Percentiles rank a stretch among this genome's conserved stretches.
Evolutionary conservation across 495 filamentous ascomycete species (phyloP).

Genomic region (Tetracladium setigerum): DNA sequence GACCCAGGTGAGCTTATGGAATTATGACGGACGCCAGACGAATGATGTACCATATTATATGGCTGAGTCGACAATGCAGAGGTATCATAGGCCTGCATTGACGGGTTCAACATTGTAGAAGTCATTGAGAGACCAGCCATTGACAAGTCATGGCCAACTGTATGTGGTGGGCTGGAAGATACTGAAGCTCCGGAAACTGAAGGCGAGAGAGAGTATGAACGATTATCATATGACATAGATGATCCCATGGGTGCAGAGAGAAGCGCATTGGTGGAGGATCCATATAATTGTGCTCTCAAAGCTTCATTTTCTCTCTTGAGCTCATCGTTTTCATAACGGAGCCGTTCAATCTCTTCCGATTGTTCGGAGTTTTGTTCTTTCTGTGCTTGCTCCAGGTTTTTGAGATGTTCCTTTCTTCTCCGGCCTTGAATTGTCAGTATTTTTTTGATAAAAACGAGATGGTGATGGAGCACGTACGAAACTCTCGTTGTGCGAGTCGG

Average conservation of each 20-base stretch:
- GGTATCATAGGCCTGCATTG: conserved; percentile 1
- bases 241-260: neutral
- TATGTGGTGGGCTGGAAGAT: neutral
- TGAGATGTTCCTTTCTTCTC: conserved; percentile 31
- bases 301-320: conserved; percentile 27
- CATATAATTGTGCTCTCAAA: conserved; percentile 22
- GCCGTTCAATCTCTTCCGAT: conserved; percentile 28
- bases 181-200: neutral
- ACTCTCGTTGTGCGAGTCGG: conserved; percentile 11
- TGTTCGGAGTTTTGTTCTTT: conserved; percentile 27
- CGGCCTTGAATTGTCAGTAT: conserved; percentile 11
- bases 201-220: conserved; percentile 2
- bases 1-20: conserved; percentile 2
- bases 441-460: neutral
- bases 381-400: conserved; percentile 28
- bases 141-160: neutral
- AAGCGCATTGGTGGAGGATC: conserved; percentile 2
- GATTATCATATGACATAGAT: neutral
- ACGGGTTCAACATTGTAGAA: neutral
- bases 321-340: conserved; percentile 25
- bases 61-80: neutral
- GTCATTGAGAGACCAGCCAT: neutral
- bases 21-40: conserved; percentile 3
- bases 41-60: conserved; percentile 2
- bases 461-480: conserved; percentile 3